Base-by-base conservation (phyloP, 805 yeast species). In the Schwanniomyces vanrijiae region DNA sequence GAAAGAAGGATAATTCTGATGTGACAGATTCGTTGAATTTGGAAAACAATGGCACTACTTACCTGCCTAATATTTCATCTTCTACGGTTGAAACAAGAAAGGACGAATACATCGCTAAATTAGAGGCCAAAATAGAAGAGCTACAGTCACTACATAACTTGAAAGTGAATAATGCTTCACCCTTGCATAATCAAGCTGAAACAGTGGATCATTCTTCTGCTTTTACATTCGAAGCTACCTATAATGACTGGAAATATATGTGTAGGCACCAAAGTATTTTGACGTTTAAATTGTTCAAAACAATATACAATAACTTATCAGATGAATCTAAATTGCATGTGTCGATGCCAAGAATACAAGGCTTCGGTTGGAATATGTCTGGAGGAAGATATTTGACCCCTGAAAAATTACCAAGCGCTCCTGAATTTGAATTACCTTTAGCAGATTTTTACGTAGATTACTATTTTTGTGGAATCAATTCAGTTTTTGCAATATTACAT, bases 321-420 rank as follows among this genome's bases (percentile, higher is more conserved):
- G 62, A 62, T 5, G 67, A 68, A 14, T 62, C 65, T 46, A 62
- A 64, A 40, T 52, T 59, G 18, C 56, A 64, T n/a, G 67, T 80
- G 13, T 54, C 62, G 10, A 50, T 76, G n/a, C 86, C 86, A 5
- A 61, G 86, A 40, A 66, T 73, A n/a, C 85, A 82, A 56, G 76
- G 72, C 43, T 83, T 78, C 54, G 86, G 85, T 13, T 83, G 86
- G 86, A 83, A 83, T 57, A 65, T 82, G 78, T 68, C 77, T n/a
- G 87, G 87, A 1, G 72, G 72, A 22, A 77, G 75, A 54, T 83
- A 78, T 55, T 50, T 81, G 16, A 49, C 49, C 22, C 56, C 63
- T 3, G 70, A 68, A 25, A 51, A 46, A 10, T 52, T 73, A 35
- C 78, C 77, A 9, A 61, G 56, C 2, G 44, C 58, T 11, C 73